Conservation (phyloP, 345 rosid species). For the Geranium brycei region DNA sequence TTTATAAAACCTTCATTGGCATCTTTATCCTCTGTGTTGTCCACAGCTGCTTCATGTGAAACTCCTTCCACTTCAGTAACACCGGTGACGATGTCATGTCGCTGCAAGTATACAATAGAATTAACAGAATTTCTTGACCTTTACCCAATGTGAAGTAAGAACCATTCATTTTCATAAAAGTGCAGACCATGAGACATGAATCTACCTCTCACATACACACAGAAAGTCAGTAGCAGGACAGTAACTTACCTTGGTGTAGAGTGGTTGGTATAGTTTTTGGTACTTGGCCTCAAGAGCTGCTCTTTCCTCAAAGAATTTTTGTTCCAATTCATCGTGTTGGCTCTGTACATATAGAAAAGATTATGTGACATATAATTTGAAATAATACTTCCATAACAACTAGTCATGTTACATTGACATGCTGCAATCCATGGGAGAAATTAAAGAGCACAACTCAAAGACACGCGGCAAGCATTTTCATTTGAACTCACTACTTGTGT, state of each 20-base stretch:
- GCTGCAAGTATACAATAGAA: conserved; percentile 23
- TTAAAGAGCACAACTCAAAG: no score
- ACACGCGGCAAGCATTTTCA: not conserved
- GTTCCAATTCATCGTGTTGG: conserved; percentile 71
- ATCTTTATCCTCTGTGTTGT: conserved; percentile 39
- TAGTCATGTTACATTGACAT: not conserved
- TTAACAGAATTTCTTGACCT: not conserved
- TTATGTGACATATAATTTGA: not conserved
- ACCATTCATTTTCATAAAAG: not conserved
- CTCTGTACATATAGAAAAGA: conserved; percentile 30
- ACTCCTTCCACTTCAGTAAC: conserved; percentile 53
- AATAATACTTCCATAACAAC: not conserved
- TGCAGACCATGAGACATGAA: no score
- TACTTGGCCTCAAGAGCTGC: conserved; percentile 88
- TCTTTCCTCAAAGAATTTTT: conserved; percentile 81
- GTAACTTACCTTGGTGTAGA: conserved; percentile 49
- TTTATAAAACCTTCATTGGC: conserved; percentile 36
- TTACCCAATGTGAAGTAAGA: not conserved
- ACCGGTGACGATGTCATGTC: conserved; percentile 87
- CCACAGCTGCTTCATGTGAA: conserved; percentile 31
- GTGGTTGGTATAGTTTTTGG: conserved; percentile 70
- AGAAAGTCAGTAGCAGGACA: not conserved
- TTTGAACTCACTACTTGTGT: not conserved
- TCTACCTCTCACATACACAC: not conserved
- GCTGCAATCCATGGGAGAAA: not conserved